Conservation (phyloP, 495 filamentous ascomycete genomes). For the Penicillium ochrochloron region DNA sequence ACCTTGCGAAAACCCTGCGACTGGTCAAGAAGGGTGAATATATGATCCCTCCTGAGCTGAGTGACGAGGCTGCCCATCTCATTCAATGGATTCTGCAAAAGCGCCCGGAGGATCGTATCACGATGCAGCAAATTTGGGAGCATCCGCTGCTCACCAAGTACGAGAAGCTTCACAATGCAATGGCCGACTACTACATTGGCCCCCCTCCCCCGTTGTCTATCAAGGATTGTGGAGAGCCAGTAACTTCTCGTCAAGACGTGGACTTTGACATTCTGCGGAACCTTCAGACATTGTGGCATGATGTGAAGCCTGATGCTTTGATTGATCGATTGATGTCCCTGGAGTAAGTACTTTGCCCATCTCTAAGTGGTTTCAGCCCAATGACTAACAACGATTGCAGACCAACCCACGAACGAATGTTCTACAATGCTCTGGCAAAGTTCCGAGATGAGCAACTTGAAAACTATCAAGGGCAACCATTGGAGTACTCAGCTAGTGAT, state of each 20-base stretch:
- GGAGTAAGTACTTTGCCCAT: slow-evolving; percentile 57
- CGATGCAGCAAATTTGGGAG: slow-evolving; percentile 76
- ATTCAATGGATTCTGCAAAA: slow-evolving; percentile 74
- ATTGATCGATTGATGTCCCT: slow-evolving; percentile 64
- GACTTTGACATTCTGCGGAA: slow-evolving; percentile 81
- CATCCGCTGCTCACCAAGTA: slow-evolving; percentile 85
- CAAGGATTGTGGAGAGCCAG: slow-evolving; percentile 57
- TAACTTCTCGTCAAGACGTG: slow-evolving; percentile 61
- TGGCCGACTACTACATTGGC: slow-evolving; percentile 56
- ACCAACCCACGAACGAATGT: slow-evolving; percentile 84
- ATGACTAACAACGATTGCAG: slow-evolving; percentile 41
- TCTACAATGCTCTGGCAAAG: slow-evolving; percentile 81
- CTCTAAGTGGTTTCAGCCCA: slow-evolving; percentile 5
- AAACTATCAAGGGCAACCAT: slow-evolving; percentile 72
- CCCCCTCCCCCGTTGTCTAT: slow-evolving; percentile 55
- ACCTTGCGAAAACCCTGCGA: slow-evolving; percentile 59
- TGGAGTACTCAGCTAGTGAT: slow-evolving; percentile 83
- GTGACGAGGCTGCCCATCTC: slow-evolving; percentile 74
- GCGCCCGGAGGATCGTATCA: slow-evolving; percentile 75
- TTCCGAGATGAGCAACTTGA: slow-evolving; percentile 83
- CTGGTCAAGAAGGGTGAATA: slow-evolving; percentile 75
- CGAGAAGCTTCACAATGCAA: slow-evolving; percentile 62
- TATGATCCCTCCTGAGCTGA: slow-evolving; percentile 68
- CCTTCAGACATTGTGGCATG: slow-evolving; percentile 86
- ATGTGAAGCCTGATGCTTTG: slow-evolving; percentile 71